Evolutionary conservation across 257 asterid genomes (phyloP).

Genomic region (Prunella vulgaris): DNA sequence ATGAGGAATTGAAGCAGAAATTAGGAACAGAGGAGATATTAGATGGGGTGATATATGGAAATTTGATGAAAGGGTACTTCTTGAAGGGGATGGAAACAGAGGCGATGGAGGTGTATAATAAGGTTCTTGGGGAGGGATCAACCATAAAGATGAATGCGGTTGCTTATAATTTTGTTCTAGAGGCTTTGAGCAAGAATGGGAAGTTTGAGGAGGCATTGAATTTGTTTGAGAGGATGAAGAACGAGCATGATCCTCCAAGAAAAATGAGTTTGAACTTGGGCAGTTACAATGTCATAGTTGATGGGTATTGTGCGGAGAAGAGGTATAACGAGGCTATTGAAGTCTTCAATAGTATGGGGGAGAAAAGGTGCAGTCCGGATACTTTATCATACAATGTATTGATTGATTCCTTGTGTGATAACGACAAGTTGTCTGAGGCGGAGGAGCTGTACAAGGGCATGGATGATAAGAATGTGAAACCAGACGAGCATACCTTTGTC

Average conservation of each 20-base stretch:
- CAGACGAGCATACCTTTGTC: conserved; percentile 80
- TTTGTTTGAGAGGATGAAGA: conserved; percentile 75
- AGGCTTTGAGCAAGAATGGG: conserved; percentile 78
- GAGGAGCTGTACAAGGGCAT: conserved; percentile 76
- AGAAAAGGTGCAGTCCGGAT: conserved; percentile 74
- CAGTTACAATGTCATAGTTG: conserved; percentile 76
- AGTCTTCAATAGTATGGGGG: conserved; percentile 72
- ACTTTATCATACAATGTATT: conserved; percentile 68
- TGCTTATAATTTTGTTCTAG: conserved; percentile 66
- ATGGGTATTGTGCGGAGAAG: conserved; percentile 68
- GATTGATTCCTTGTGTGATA: conserved; percentile 78
- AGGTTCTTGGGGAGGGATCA: conserved; percentile 52
- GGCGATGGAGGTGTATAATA: conserved; percentile 70
- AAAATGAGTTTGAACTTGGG: conserved; percentile 75
- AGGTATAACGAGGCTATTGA: conserved; percentile 63
- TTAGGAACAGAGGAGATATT: conserved; percentile 42
- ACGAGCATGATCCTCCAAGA: conserved; percentile 74
- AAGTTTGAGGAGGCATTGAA: conserved; percentile 77
- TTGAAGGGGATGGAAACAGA: conserved; percentile 81
- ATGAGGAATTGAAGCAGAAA: conserved; percentile 80
- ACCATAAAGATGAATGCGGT: conserved; percentile 58
- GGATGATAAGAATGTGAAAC: conserved; percentile 58
- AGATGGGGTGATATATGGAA: conserved; percentile 80
- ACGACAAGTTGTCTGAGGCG: conserved; percentile 57
- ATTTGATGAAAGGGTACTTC: conserved; percentile 83